phyloP scores from a whole-genome alignment of 2,329 filamentous ascomycete genomes.

The Apiospora koreana region DNA sequence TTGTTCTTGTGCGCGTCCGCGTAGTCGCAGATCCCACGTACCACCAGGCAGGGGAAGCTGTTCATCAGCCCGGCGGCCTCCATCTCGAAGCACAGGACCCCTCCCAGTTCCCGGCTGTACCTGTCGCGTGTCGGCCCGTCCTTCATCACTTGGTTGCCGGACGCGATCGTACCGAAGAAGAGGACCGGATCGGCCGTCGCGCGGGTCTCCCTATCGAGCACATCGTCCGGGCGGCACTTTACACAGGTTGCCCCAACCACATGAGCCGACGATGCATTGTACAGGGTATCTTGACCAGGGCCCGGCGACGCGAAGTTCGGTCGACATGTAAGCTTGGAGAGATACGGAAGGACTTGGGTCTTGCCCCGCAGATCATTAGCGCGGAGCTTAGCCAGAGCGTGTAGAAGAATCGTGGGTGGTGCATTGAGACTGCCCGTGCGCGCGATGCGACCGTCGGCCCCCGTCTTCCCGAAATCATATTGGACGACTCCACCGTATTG shows the following conservation, averaged over 20 bases:
- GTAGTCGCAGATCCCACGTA: conserved; percentile 35
- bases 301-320: not conserved
- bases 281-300: not conserved
- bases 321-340: not conserved
- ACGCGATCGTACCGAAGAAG: conserved; percentile 16
- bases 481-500: conserved; percentile 1
- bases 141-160: conserved; percentile 21
- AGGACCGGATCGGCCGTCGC: not conserved
- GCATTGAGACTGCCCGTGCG: conserved; percentile 16
- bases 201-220: not conserved
- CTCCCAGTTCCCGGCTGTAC: conserved; percentile 3
- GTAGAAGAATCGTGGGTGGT: not conserved
- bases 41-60: conserved; percentile 28
- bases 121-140: conserved; percentile 16
- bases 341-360: not conserved
- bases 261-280: not conserved
- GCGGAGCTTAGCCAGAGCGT: not conserved
- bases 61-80: conserved; percentile 31
- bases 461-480: conserved; percentile 12
- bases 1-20: conserved; percentile 28
- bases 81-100: conserved; percentile 21
- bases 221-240: not conserved
- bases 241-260: not conserved
- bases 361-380: not conserved
- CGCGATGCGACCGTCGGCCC: conserved; percentile 19